Base-by-base conservation (phyloP, 169 alveolate species). In the Plasmodium cynomolgi region DNA sequence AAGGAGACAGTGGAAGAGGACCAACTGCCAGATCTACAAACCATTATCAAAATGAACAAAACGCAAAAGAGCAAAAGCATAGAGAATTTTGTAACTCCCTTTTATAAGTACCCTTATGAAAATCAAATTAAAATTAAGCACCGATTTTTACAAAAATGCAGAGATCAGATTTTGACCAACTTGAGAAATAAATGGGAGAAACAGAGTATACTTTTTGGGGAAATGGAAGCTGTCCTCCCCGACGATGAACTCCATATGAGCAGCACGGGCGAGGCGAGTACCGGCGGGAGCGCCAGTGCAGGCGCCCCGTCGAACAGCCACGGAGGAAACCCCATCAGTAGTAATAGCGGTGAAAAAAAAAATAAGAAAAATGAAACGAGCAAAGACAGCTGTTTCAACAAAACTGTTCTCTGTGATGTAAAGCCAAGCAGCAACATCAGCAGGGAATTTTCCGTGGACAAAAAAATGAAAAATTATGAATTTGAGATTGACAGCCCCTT, bases 81-180 rank as follows among this genome's bases (percentile, higher is more conserved):
- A 33, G 95, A 91, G 75, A 91, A 91, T 54, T 91, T 47, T 91
- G 95, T 91, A 50, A 91, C 95, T 17, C 95, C 95, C 17, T 82
- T 91, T 81, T 79, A 91, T 73, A 91, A 91, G 50, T 91, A 91
- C 75, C 44, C 83, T 20, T 91, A 91, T 82, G 26, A n/a, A 33
- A 84, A 91, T 17, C 95, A 91, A 82, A 83, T 91, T 44, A 91
- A 71, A 56, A 91, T 91, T 71, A 91, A 91, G 68, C 83, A 91
- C 23, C 73, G 11, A 33, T 91, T 91, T 91, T 82, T 91, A 82
- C 56, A 81, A 83, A 91, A 91, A 82, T 91, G 95, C 54, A 91
- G 75, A 54, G 82, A 83, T 50, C 91, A 91, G 39, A 91, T 91
- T 44, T 82, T 91, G 56, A 56, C 29, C 17, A 91, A 91, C 77